Base-by-base conservation (phyloP, 768 basidiomycete species). In the Tulasnella sp. region DNA sequence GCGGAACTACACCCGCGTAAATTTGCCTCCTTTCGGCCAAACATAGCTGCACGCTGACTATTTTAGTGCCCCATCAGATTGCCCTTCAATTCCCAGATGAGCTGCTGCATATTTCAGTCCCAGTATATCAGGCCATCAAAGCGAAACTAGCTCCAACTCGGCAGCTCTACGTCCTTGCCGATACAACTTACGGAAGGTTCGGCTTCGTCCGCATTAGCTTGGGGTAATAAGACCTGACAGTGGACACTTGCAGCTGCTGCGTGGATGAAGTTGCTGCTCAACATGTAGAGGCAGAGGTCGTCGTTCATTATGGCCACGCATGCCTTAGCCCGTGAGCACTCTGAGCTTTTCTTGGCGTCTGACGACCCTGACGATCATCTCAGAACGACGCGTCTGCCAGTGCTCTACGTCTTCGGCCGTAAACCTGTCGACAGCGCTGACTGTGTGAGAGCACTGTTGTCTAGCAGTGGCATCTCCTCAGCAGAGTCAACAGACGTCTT, bases 31-130 rank as follows among this genome's bases (percentile, higher is more conserved):
- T 44, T 46, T 75, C 12, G n/a, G 9, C 38, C 19, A 80, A 68
- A 68, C 62, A 68, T 68, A 68, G 62, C 62, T 1, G 27, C 36
- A 71, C 42, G 82, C 44, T 19, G 39, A 74, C 34, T 31, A 39
- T 62, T 46, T 24, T 42, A n/a, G 34, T 52, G 44, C 48, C n/a
- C 3, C 19, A 46, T 36, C 82, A 96, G 93, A 90, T 96, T 74
- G 95, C 95, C 0, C 88, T 99, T 16, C 98, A 99, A 85, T 98
- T 99, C 82, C 97, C 98, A 0, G 98, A 99, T 84, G 94, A 97
- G 84, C 89, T 98, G 31, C 86, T 99, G 18, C 90, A 90, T 40
- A 91, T 94, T 82, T 95, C 95, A 0, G 96, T 98, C 21, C 91
- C 92, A 2, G 92, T 99, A 38, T 96, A 92, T 84, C 88, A 90